These are phyloP conservation scores for Fusarium pilosicola DNA, from an alignment of 2,329 filamentous ascomycete species.

Conservation along the genomic window DNA sequence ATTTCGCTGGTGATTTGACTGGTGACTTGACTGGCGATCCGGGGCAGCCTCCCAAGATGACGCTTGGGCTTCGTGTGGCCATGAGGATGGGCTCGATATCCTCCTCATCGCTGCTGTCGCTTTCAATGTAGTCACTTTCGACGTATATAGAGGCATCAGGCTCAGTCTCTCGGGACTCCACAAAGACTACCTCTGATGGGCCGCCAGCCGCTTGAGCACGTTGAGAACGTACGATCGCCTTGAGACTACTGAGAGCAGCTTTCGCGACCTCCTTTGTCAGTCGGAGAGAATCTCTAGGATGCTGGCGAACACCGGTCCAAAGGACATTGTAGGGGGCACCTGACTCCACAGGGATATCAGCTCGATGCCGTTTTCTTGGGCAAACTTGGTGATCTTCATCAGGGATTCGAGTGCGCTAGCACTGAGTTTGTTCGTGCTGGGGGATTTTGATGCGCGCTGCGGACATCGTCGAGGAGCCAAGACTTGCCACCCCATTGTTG, in stretches of 20 bases:
- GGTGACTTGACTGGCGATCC: not conserved
- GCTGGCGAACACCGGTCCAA: not conserved
- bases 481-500: not conserved
- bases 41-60: not conserved
- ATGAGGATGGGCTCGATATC: not conserved
- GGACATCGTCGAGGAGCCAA: not conserved
- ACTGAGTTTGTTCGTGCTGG: not conserved
- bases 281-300: not conserved
- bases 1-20: not conserved
- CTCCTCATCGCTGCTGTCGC: not conserved
- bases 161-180: not conserved
- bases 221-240: not conserved
- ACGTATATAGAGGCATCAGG: not conserved
- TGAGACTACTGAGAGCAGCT: not conserved
- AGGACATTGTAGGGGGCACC: not conserved
- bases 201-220: not conserved
- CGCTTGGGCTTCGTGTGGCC: not conserved
- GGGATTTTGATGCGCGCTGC: not conserved
- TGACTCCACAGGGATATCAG: not conserved
- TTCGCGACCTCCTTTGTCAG: rapidly evolving
- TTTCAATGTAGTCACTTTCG: not conserved
- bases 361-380: not conserved
- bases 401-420: rapidly evolving
- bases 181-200: not conserved
- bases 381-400: not conserved